Percentiles rank a stretch among this genome's conserved stretches.
phyloP scores from a whole-genome alignment of 2,329 filamentous ascomycete genomes.

The Cryphonectria japonica region DNA sequence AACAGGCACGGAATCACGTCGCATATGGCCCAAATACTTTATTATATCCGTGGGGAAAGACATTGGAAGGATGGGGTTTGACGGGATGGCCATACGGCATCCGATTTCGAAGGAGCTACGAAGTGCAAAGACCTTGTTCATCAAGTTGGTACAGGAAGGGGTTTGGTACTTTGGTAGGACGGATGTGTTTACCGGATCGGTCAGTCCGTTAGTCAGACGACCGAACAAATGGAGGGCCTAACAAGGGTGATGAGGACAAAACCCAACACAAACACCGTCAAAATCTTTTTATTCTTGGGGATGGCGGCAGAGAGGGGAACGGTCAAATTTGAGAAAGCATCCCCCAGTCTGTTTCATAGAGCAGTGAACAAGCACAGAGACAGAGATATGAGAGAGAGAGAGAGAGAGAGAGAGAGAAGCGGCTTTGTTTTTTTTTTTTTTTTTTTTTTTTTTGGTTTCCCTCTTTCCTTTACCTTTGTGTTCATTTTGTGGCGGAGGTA shows the following conservation, averaged over 20 bases:
- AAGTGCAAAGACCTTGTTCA: neutral
- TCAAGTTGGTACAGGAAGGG: neutral
- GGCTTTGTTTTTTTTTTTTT: neutral
- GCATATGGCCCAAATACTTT: neutral
- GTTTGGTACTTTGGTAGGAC: too few relatives aligned
- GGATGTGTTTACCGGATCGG: neutral
- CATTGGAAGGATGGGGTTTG: neutral
- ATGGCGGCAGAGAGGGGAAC: neutral
- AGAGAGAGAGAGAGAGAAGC: conserved; percentile 4
- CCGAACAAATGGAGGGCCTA: neutral
- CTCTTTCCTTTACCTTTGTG: neutral
- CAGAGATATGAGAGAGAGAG: too few relatives aligned
- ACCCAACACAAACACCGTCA: neutral
- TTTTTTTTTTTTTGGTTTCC: neutral
- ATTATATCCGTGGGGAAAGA: neutral
- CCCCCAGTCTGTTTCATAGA: conserved; percentile 2
- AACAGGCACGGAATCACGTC: neutral
- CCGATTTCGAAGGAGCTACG: neutral
- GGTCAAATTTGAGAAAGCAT: neutral
- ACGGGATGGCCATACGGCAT: neutral
- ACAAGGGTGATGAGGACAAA: neutral
- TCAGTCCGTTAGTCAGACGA: neutral
- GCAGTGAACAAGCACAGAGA: conserved; percentile 6
- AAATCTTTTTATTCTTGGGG: neutral
- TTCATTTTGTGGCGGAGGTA: conserved; percentile 21